These are phyloP conservation scores for Rhododendron vialii DNA, from an alignment of 148 eudicot genomes.

Conservation along the genomic window DNA sequence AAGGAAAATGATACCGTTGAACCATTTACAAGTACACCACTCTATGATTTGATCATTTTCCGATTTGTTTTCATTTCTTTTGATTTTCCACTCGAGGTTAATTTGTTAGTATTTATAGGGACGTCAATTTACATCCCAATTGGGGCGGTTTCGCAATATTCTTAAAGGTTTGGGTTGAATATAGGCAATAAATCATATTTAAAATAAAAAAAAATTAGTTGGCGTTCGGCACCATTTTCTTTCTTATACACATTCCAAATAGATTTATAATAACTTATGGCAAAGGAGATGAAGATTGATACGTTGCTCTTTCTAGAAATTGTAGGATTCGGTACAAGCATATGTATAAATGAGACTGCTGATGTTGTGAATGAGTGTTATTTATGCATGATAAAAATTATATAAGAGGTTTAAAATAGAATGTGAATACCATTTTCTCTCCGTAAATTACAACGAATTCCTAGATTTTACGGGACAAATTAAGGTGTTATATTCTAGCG, in stretches of 20 bases:
- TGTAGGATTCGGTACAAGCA: background rate
- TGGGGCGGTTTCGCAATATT: no score
- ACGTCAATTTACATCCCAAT: no score
- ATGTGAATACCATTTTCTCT: background rate
- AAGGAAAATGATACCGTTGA: background rate
- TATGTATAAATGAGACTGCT: background rate
- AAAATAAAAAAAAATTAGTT: no score
- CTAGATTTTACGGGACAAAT: background rate
- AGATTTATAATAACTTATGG: no score
- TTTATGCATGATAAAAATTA: background rate
- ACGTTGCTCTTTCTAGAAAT: background rate
- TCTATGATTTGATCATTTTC: background rate
- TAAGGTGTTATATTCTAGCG: background rate
- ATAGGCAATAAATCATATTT: no score
- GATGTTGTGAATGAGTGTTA: background rate
- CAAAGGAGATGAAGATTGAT: background rate
- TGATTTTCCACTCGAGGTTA: background rate
- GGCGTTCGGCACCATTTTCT: background rate
- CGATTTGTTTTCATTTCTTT: background rate
- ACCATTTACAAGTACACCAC: background rate
- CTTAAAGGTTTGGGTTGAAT: no score
- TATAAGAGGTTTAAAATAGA: background rate
- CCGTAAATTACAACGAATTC: no score
- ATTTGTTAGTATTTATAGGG: no score
- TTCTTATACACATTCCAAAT: no score